Evolutionary conservation across 371 early-diverging fungal genomes (phyloP).

Genomic region (Mortierella sp.): DNA sequence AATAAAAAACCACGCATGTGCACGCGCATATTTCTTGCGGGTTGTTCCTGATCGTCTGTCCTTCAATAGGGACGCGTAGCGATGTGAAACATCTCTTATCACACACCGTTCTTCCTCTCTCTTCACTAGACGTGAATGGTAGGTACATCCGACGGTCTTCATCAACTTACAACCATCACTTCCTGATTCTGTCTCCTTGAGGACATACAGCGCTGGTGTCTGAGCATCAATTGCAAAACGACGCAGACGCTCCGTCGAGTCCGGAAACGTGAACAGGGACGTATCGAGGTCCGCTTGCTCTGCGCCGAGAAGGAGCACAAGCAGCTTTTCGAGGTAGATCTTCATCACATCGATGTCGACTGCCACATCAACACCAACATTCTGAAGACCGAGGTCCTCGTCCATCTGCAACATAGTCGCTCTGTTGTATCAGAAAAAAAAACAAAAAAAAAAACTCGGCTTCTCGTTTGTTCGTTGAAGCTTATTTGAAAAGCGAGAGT

Average conservation of each 20-base stretch:
- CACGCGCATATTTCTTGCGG: too few species aligned
- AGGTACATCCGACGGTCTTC: neutral
- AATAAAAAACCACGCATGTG: too few species aligned
- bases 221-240: conserved; percentile 85
- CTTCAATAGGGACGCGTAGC: too few species aligned
- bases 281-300: conserved; percentile 68
- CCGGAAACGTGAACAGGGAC: conserved; percentile 74
- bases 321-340: conserved; percentile 74
- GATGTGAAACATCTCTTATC: too few species aligned
- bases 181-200: conserved; percentile 79
- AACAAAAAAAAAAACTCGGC: too few species aligned
- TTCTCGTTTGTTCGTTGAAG: too few species aligned
- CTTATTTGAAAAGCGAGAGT: too few species aligned
- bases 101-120: too few species aligned
- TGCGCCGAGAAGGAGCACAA: conserved; percentile 81
- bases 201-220: conserved; percentile 80
- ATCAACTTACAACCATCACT: conserved; percentile 57
- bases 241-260: conserved; percentile 77
- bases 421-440: conserved; percentile 4
- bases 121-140: too few species aligned
- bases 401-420: conserved; percentile 46
- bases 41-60: too few species aligned
- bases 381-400: conserved; percentile 47
- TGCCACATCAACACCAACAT: conserved; percentile 32
- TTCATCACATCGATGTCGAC: conserved; percentile 50